phyloP scores from a whole-genome alignment of 805 yeast genomes.

The Cyberlindnera bimundalis region DNA sequence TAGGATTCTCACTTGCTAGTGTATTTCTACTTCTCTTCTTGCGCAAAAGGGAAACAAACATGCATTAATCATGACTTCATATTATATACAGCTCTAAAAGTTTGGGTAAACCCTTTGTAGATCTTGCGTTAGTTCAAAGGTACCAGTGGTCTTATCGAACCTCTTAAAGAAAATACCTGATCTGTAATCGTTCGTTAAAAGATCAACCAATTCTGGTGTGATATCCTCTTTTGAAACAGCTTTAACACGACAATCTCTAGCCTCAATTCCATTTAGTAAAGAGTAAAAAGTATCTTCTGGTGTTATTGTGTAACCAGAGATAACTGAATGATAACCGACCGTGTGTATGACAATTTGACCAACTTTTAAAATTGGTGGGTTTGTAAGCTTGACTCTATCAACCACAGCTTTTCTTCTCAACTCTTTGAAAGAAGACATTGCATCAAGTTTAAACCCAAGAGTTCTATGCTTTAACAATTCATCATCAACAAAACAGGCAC shows the following conservation, averaged over 20 bases:
- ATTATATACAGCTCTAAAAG: neutral
- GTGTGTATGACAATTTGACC: slow-evolving; percentile 15
- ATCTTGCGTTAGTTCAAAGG: slow-evolving; percentile 9
- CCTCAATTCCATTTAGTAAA: slow-evolving; percentile 12
- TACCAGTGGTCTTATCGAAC: slow-evolving; percentile 3
- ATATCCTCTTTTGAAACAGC: neutral
- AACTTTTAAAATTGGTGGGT: slow-evolving; percentile 3
- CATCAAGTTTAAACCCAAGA: slow-evolving; percentile 8
- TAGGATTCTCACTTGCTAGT: neutral
- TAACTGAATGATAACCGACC: slow-evolving; percentile 9
- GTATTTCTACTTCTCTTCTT: neutral
- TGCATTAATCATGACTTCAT: neutral
- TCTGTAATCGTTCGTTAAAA: slow-evolving; percentile 8
- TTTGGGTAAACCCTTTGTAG: slow-evolving; percentile 5
- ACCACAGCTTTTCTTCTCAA: neutral
- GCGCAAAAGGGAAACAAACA: neutral
- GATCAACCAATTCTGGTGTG: slow-evolving; percentile 6
- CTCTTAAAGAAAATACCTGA: slow-evolving; percentile 12
- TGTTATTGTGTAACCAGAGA: slow-evolving; percentile 3
- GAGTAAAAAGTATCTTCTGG: slow-evolving; percentile 7
- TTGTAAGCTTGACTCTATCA: neutral
- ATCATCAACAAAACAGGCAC: slow-evolving; percentile 14
- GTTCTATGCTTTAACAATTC: neutral
- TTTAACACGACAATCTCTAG: slow-evolving; percentile 5
- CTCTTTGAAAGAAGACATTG: slow-evolving; percentile 5